Conservation (phyloP, 495 filamentous ascomycete genomes). For the Hypomontagnella submonticulosa region DNA sequence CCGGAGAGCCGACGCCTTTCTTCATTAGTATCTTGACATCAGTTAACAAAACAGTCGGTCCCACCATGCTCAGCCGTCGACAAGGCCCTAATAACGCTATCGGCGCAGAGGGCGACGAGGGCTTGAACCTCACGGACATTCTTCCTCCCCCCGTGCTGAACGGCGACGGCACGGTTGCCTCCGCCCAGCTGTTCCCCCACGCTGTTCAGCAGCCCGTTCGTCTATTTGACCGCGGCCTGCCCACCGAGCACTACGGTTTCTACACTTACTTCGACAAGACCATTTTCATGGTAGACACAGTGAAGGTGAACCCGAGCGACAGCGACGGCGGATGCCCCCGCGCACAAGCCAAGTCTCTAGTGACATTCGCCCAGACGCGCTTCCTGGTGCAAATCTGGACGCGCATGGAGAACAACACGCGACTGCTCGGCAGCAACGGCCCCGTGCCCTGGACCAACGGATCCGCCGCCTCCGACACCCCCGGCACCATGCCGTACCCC, state of each 20-base stretch:
- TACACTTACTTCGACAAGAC: constrained; percentile 92
- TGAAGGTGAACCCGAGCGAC: constrained; percentile 63
- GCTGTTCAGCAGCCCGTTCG: constrained; percentile 81
- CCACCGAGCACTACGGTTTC: constrained; percentile 91
- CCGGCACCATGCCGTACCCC: constrained; percentile 87
- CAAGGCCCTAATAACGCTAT: constrained; percentile 38
- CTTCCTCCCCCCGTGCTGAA: constrained; percentile 71
- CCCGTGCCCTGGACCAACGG: constrained; percentile 30
- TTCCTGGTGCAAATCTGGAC: constrained; percentile 96
- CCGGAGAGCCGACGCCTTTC: constrained; percentile 76
- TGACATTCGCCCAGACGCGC: constrained; percentile 85
- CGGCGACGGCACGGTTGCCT: constrained; percentile 74
- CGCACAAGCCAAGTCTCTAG: constrained; percentile 70
- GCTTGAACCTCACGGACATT: constrained; percentile 56
- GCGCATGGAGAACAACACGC: constrained; percentile 57
- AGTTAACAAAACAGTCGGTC: constrained; percentile 47
- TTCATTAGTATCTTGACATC: constrained; percentile 65
- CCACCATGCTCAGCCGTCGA: constrained; percentile 53
- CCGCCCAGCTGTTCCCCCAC: constrained; percentile 74
- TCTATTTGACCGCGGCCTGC: constrained; percentile 82
- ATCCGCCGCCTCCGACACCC: constrained; percentile 51
- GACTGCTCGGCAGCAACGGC: constrained; percentile 50
- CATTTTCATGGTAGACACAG: constrained; percentile 71
- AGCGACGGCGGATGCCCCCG: constrained; percentile 70
- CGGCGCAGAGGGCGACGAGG: constrained; percentile 13